These are phyloP conservation scores for Byssoonygena ceratinophila DNA, from an alignment of 2,329 filamentous ascomycete genomes.

Conservation along the genomic window DNA sequence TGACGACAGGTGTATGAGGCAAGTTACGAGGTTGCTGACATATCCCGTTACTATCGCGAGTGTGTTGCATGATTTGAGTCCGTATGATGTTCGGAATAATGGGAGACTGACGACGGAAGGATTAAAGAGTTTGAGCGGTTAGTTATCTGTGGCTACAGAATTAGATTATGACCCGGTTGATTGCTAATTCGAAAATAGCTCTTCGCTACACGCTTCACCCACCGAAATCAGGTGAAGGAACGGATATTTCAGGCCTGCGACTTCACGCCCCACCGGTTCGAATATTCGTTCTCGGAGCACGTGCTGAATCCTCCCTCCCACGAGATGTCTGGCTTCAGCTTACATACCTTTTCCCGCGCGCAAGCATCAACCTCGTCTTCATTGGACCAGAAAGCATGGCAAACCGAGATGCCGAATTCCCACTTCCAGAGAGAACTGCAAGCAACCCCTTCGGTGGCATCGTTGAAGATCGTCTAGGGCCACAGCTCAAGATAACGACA, in stretches of 20 bases:
- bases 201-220: slow-evolving; percentile 90
- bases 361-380: slow-evolving; percentile 83
- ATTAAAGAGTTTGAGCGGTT: slow-evolving; percentile 85
- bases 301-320: slow-evolving; percentile 93
- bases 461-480: slow-evolving; percentile 79
- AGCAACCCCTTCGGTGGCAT: slow-evolving; percentile 88
- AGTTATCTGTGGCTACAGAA: slow-evolving; percentile 27
- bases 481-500: slow-evolving; percentile 90
- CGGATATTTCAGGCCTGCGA: slow-evolving; percentile 65
- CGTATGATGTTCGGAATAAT: slow-evolving; percentile 67
- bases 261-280: slow-evolving; percentile 79
- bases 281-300: slow-evolving; percentile 84
- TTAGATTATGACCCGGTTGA: slow-evolving; percentile 12
- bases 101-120: slow-evolving; percentile 77
- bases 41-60: slow-evolving; percentile 89
- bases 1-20: slow-evolving; percentile 77
- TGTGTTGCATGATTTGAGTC: slow-evolving; percentile 85
- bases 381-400: slow-evolving; percentile 94
- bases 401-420: slow-evolving; percentile 86
- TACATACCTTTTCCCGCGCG: slow-evolving; percentile 84
- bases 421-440: slow-evolving; percentile 72
- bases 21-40: slow-evolving; percentile 84
- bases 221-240: slow-evolving; percentile 63
- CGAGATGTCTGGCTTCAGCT: slow-evolving; percentile 90
- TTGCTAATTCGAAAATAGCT: slow-evolving; percentile 42